These are phyloP conservation scores for Trichoderma atrobrunneum DNA, from an alignment of 2,329 filamentous ascomycete species.

Conservation along the genomic window DNA sequence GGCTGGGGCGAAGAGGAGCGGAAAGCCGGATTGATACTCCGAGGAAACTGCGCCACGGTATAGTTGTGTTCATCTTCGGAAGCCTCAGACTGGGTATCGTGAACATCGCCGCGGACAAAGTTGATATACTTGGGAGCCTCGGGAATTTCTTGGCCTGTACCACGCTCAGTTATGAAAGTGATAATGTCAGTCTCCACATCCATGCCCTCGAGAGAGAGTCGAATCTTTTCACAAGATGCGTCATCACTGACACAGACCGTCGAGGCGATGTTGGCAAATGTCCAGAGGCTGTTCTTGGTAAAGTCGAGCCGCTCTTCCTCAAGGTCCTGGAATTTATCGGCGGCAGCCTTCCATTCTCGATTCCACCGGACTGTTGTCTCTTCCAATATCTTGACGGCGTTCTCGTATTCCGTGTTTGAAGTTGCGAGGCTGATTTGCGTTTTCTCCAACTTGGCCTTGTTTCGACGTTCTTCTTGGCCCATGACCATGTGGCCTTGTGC, in stretches of 20 bases:
- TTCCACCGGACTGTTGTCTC: slow-evolving; percentile 97
- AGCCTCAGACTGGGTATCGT: slow-evolving; percentile 76
- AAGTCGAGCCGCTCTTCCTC: slow-evolving; percentile 97
- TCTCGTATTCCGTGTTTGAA: slow-evolving; percentile 91
- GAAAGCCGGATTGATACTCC: slow-evolving; percentile 93
- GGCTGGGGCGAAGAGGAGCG: slow-evolving; percentile 94
- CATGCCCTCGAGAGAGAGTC: slow-evolving; percentile 87
- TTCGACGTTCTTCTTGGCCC: slow-evolving; percentile 98
- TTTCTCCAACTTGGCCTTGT: slow-evolving; percentile 98
- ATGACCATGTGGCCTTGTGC: slow-evolving; percentile 99
- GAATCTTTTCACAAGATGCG: slow-evolving; percentile 92
- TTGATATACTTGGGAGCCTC: slow-evolving; percentile 98
- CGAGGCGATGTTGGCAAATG: slow-evolving; percentile 93
- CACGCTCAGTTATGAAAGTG: slow-evolving; percentile 80
- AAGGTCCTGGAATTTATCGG: slow-evolving; percentile 98
- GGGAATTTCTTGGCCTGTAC: slow-evolving; percentile 95
- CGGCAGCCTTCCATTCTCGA: slow-evolving; percentile 94
- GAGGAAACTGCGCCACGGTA: slow-evolving; percentile 91
- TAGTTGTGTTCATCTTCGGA: slow-evolving; percentile 81
- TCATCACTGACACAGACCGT: slow-evolving; percentile 98
- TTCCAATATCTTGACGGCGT: slow-evolving; percentile 86
- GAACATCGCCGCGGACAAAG: slow-evolving; percentile 85
- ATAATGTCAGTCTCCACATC: slow-evolving; percentile 96
- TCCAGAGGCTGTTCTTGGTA: slow-evolving; percentile 96
- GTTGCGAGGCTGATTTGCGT: slow-evolving; percentile 92